A percentile compares a stretch with the other conserved stretches of the same genome.
These are phyloP conservation scores for Pachyrhizus erosus DNA, from an alignment of 306 rosid genomes.

Conservation along the genomic window DNA sequence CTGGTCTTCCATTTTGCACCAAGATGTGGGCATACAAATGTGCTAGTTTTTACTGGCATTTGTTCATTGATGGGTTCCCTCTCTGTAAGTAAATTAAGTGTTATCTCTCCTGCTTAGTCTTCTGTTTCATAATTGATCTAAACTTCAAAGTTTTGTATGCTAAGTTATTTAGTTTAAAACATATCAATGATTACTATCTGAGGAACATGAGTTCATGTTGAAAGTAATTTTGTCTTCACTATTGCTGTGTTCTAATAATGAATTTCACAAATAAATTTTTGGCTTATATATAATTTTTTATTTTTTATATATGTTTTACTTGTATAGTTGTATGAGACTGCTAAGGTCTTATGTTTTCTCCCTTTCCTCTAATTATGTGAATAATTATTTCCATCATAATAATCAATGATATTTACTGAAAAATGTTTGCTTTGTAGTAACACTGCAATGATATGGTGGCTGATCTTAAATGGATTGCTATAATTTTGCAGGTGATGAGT, in stretches of 20 bases:
- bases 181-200: neutral
- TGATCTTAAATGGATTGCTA: slow-evolving; percentile 9
- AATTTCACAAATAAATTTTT: neutral
- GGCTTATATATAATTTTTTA: slow-evolving; percentile 20
- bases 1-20: slow-evolving; percentile 81
- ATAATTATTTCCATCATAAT: slow-evolving; percentile 6
- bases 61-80: slow-evolving; percentile 96
- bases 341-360: neutral
- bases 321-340: slow-evolving; percentile 2
- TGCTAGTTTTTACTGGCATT: slow-evolving; percentile 78
- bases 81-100: slow-evolving; percentile 57
- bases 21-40: slow-evolving; percentile 76
- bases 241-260: neutral
- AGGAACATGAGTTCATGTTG: slow-evolving; percentile 18
- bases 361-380: neutral
- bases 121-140: slow-evolving; percentile 25
- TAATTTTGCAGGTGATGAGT: slow-evolving; percentile 83
- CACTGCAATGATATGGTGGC: slow-evolving; percentile 7
- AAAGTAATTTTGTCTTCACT: slow-evolving; percentile 6
- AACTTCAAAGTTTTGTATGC: slow-evolving; percentile 13
- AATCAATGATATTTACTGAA: slow-evolving; percentile 1
- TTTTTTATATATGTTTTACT: slow-evolving; percentile 1
- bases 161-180: slow-evolving; percentile 16
- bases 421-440: slow-evolving; percentile 29
- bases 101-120: slow-evolving; percentile 9